phyloP scores from a whole-genome alignment of 768 basidiomycete species.

The Cantharellus anzutake region DNA sequence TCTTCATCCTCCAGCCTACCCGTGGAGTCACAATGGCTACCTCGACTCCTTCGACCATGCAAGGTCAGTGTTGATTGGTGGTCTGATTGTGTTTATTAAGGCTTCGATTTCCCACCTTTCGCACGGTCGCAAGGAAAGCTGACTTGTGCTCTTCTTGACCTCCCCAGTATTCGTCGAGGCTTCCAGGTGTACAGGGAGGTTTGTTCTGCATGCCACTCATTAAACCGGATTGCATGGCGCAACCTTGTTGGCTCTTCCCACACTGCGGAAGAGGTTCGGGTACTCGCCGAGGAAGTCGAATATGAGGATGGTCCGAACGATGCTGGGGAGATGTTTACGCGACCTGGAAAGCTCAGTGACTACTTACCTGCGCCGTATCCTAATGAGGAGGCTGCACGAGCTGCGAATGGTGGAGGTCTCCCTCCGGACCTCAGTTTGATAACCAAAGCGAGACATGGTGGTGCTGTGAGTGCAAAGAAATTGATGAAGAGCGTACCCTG shows the following conservation, averaged over 20 bases:
- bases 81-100: neutral
- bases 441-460: slow-evolving; percentile 94
- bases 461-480: slow-evolving; percentile 44
- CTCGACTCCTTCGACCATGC: slow-evolving; percentile 93
- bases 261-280: slow-evolving; percentile 73
- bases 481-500: neutral
- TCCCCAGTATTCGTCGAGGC: slow-evolving; percentile 71
- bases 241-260: slow-evolving; percentile 98
- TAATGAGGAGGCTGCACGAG: slow-evolving; percentile 93
- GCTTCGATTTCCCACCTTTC: slow-evolving; percentile 1
- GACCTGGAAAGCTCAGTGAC: slow-evolving; percentile 95
- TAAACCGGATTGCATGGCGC: slow-evolving; percentile 99
- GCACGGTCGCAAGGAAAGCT: neutral
- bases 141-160: neutral
- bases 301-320: slow-evolving; percentile 92
- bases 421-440: slow-evolving; percentile 97
- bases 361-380: slow-evolving; percentile 91
- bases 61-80: slow-evolving; percentile 37
- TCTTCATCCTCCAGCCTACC: slow-evolving; percentile 69
- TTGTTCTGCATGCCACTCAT: slow-evolving; percentile 95
- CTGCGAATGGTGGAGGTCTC: slow-evolving; percentile 82
- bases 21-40: slow-evolving; percentile 79
- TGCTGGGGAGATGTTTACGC: slow-evolving; percentile 94
- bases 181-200: slow-evolving; percentile 98
- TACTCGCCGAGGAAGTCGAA: slow-evolving; percentile 91